Base-by-base conservation (phyloP, 352 stramenopile species). In the Pythium monospermum region DNA sequence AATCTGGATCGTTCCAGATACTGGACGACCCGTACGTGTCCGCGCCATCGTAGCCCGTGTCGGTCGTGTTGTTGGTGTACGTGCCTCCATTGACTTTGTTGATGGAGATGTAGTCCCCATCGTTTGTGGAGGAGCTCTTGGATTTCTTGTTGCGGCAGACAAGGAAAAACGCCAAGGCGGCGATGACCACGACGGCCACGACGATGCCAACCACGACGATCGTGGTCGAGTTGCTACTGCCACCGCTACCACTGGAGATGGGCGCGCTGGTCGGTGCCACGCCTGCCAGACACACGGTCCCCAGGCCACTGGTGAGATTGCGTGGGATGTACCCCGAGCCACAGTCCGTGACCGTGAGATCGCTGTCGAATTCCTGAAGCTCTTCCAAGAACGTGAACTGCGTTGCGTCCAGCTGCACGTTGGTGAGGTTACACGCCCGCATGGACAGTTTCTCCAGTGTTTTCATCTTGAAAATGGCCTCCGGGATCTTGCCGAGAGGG, bases 1-100 rank as follows among this genome's bases (percentile, higher is more conserved):
- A 54, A 35, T 87, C 73, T 6, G 71, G 68, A 27, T 89, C 78
- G 37, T 81, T 69, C 74, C 76, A 85, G 52, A 89, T 83, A 32
- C 49, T 57, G 5, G 75, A 76, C n/a, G 74, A 77, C 11, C 63
- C 64, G 27, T 59, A 63, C 18, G 63, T 76, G 23, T 68, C 72
- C 21, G 69, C 64, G 10, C 59, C 58, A 4, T 37, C 57, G n/a
- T 55, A 68, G 22, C 56, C 61, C n/a, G 80, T 60, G 26, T 73
- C 61, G 7, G 57, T 69, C 6, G 51, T 60, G 28, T 68, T 49
- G 44, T 64, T 54, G 0, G 61, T 69, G 11, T 53, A 64, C 19
- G 55, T 56, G 13, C 57, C 57, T n/a, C n/a, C n/a, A n/a, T n/a
- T n/a, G 30, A 56, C 37, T 59, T 70, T 80, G 52, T 19, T 6